A percentile compares a stretch with the other conserved stretches of the same genome.
These are phyloP conservation scores for Dendrobium chrysotoxum DNA, from an alignment of 106 monocot genomes.

Conservation along the genomic window DNA sequence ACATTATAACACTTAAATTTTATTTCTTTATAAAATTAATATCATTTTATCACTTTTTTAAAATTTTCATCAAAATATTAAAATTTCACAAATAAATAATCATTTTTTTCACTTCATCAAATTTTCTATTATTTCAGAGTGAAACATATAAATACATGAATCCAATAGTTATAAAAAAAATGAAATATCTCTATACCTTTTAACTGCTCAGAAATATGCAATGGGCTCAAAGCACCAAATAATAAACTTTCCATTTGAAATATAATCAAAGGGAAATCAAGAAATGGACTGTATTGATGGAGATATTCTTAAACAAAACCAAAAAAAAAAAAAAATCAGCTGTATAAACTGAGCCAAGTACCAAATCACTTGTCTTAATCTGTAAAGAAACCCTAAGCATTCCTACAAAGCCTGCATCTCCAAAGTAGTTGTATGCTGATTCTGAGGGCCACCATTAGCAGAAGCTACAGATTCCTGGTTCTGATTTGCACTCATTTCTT, in stretches of 20 bases:
- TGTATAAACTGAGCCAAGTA: not conserved
- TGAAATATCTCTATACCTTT: no score
- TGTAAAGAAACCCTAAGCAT: not conserved
- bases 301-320: not conserved
- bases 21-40: no score
- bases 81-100: no score
- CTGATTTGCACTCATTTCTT: slow-evolving; percentile 53
- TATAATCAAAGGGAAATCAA: not conserved
- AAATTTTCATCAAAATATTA: no score
- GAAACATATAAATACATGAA: no score
- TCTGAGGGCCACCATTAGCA: slow-evolving; percentile 21
- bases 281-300: not conserved
- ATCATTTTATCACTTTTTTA: no score
- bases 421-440: slow-evolving; percentile 25
- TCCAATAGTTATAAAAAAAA: no score
- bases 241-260: not conserved
- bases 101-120: no score
- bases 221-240: not conserved
- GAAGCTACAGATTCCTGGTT: slow-evolving; percentile 5
- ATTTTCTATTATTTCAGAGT: no score
- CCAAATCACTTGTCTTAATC: not conserved
- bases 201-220: not conserved
- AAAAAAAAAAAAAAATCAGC: not conserved
- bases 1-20: no score
- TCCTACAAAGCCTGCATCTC: slow-evolving; percentile 57